These are phyloP conservation scores for Macadamia tetraphylla DNA, from an alignment of 164 flowering plant genomes.

Conservation along the genomic window DNA sequence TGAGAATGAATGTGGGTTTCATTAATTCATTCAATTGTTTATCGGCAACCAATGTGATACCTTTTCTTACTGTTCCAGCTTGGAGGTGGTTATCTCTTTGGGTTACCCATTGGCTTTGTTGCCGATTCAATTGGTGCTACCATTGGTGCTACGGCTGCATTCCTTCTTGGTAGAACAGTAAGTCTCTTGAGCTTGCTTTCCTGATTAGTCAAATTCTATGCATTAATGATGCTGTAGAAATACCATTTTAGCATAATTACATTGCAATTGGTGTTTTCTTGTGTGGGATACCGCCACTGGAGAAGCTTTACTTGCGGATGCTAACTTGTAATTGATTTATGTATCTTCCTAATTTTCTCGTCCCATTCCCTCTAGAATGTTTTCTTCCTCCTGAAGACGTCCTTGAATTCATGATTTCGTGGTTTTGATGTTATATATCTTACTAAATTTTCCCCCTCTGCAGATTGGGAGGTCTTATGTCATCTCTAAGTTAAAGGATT, in stretches of 20 bases:
- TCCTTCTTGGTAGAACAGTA: conserved; percentile 90
- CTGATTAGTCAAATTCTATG: background rate
- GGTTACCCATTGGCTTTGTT: conserved; percentile 84
- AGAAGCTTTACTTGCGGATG: no score
- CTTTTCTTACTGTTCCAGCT: conserved; percentile 40
- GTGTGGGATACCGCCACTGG: no score
- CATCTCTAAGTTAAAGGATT: conserved; percentile 75
- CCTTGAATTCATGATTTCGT: background rate
- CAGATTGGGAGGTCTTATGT: conserved; percentile 88
- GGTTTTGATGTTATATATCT: background rate
- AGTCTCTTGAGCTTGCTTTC: conserved; percentile 18
- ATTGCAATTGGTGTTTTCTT: no score
- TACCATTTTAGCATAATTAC: background rate
- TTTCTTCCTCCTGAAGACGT: no score
- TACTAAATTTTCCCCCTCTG: background rate
- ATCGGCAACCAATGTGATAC: conserved; percentile 2
- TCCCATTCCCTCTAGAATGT: no score
- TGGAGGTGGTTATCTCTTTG: conserved; percentile 98
- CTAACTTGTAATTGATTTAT: no score
- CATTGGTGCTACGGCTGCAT: conserved; percentile 86
- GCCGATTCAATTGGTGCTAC: conserved; percentile 98
- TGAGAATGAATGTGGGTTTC: background rate
- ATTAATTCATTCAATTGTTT: background rate
- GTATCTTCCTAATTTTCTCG: no score
- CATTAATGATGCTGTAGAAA: background rate